phyloP scores from a whole-genome alignment of 768 basidiomycete genomes.

The Chalciporus piperatus region DNA sequence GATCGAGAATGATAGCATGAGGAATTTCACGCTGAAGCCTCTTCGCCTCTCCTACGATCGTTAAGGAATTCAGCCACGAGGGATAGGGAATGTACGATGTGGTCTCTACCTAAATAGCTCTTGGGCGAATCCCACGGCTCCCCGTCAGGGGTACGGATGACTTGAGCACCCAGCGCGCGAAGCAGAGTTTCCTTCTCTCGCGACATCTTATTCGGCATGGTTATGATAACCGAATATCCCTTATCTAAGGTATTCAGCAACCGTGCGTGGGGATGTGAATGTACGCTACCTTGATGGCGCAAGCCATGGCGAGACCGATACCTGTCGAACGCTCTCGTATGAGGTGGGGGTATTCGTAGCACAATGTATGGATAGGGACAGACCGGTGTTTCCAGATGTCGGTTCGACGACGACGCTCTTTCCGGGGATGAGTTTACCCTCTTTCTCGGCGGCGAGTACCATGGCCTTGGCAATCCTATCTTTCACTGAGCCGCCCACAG shows the following conservation, averaged over 20 bases:
- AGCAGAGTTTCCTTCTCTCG: constrained; percentile 91
- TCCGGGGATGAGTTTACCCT: constrained; percentile 82
- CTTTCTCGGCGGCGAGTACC: constrained; percentile 90
- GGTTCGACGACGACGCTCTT: constrained; percentile 94
- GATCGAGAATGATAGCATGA: constrained; percentile 86
- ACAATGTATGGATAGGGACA: constrained; percentile 16
- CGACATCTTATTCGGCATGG: constrained; percentile 95
- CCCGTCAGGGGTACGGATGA: constrained; percentile 89
- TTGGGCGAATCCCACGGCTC: constrained; percentile 88
- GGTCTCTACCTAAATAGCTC: constrained; percentile 83
- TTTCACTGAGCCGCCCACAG: constrained; percentile 92
- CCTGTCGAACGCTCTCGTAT: constrained; percentile 40
- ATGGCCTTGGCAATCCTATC: constrained; percentile 96
- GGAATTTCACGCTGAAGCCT: constrained; percentile 77
- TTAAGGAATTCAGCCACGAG: constrained; percentile 88
- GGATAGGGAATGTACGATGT: constrained; percentile 29
- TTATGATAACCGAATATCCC: constrained; percentile 90
- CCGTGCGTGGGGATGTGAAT: constrained; percentile 19
- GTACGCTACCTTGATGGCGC: constrained; percentile 81
- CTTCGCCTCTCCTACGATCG: constrained; percentile 82
- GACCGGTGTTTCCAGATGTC: constrained; percentile 94
- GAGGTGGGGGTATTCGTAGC: neutral
- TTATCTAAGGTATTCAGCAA: constrained; percentile 80
- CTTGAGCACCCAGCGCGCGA: constrained; percentile 89
- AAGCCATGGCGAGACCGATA: constrained; percentile 90